Evolutionary conservation across 108 stramenopile species (phyloP), one percentile per base, ranked within the genome.

Genomic region (Cyclotella distinguenda): DNA sequence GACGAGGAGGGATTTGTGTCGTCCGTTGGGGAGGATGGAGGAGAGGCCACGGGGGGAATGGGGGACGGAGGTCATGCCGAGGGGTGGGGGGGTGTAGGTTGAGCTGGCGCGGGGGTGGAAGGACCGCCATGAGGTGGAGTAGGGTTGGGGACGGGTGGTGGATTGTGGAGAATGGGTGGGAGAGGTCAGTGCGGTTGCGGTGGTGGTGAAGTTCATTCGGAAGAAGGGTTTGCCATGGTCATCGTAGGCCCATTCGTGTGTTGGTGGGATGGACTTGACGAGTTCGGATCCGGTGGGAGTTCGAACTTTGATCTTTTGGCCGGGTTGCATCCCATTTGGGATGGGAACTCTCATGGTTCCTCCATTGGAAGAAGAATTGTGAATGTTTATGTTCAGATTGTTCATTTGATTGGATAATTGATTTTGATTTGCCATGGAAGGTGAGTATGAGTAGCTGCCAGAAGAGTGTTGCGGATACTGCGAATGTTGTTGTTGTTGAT

Each of bases 1-100:
- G 6, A 83, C 61, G 19, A 83, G 54, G 0, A 83, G 67, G 0
- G 79, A 71, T 40, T 74, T 74, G 45, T 74, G 73, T 23, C 68
- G 46, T 36, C 77, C 77, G 39, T 72, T 74, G 60, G 77, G 72
- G 0, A 48, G 16, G 44, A 79, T 56, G 23, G 30, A 40, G 6
- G 21, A 30, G 4, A 19, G 22, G 16, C 55, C 71, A 19, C 61
- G 36, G 0, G 74, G 74, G 0, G 33, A 11, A 33, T 49, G 38
- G 15, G 63, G 63, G 0, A 77, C 70, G 10, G 76, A 45, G 6
- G 19, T 22, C 54, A 72, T 57, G 0, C 70, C 76, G 11, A 77
- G 25, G 16, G 76, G 70, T 27, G 70, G 70, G 0, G 64, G 64
- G 13, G 57, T 32, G 64, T 72, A 66, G 36, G 63, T 26, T n/a